These are phyloP conservation scores for Boletus rufocinnamomeus DNA, from an alignment of 768 basidiomycete species.

Conservation along the genomic window DNA sequence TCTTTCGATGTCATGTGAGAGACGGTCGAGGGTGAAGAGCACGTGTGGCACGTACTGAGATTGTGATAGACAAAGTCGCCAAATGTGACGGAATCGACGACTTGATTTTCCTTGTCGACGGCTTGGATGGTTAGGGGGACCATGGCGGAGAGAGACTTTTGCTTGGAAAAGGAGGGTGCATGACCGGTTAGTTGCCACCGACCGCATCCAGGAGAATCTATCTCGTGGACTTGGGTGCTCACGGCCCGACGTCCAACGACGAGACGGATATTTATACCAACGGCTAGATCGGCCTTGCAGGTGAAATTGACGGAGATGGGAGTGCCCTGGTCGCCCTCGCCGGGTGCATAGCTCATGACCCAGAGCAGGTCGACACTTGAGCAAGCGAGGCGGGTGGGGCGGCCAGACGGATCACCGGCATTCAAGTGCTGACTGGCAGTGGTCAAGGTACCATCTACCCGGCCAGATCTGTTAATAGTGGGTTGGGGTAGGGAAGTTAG, in stretches of 20 bases:
- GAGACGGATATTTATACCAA: slow-evolving; percentile 63
- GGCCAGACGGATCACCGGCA: slow-evolving; percentile 7
- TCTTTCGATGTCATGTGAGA: slow-evolving; percentile 14
- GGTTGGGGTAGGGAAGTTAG: neutral
- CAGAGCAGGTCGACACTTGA: slow-evolving; percentile 58
- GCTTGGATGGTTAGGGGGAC: slow-evolving; percentile 64
- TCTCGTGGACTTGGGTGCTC: slow-evolving; percentile 61
- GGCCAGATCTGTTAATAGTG: neutral
- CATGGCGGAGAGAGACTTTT: slow-evolving; percentile 40
- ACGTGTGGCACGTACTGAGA: slow-evolving; percentile 35
- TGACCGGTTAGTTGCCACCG: slow-evolving; percentile 66
- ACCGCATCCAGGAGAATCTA: slow-evolving; percentile 48
- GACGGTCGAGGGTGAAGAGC: neutral
- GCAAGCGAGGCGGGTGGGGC: slow-evolving; percentile 37
- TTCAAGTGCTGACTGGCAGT: slow-evolving; percentile 14
- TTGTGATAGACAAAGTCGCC: slow-evolving; percentile 71
- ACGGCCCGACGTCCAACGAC: slow-evolving; percentile 72
- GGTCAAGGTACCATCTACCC: slow-evolving; percentile 1
- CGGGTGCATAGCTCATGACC: slow-evolving; percentile 65
- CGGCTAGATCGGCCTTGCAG: slow-evolving; percentile 25
- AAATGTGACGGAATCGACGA: slow-evolving; percentile 68
- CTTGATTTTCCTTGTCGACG: slow-evolving; percentile 49
- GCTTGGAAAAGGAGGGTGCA: slow-evolving; percentile 56
- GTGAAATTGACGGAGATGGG: slow-evolving; percentile 62
- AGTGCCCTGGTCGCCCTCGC: slow-evolving; percentile 62